Evolutionary conservation across 1,139 yeast species (phyloP).

Genomic region (Meyerozyma sp.): DNA sequence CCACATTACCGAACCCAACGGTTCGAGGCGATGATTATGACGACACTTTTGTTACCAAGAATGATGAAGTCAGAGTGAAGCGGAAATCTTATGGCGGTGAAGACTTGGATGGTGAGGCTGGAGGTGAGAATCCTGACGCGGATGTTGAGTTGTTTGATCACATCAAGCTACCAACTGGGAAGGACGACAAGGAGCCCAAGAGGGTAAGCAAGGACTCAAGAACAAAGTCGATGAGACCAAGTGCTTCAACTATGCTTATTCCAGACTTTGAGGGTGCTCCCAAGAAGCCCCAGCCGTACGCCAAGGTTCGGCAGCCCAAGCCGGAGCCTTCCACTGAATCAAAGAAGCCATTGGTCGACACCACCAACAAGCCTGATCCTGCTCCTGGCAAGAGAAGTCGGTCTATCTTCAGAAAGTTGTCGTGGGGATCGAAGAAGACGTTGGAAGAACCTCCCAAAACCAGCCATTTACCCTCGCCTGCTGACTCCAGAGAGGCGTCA

Average conservation of each 20-base stretch:
- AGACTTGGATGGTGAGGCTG: conserved; percentile 4
- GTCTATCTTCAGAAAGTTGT: conserved; percentile 60
- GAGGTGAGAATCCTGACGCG: conserved; percentile 14
- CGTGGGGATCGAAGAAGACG: conserved; percentile 47
- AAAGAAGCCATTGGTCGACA: conserved; percentile 27
- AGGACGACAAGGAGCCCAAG: conserved; percentile 5
- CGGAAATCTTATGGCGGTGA: conserved; percentile 4
- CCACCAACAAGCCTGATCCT: conserved; percentile 22
- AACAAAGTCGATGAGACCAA: conserved; percentile 27
- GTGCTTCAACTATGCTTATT: conserved; percentile 35
- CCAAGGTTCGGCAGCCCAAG: conserved; percentile 20
- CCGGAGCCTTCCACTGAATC: conserved; percentile 2
- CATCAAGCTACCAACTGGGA: conserved; percentile 35
- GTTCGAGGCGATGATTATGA: conserved; percentile 16
- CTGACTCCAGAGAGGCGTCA: conserved; percentile 27
- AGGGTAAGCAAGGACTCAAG: conserved; percentile 8
- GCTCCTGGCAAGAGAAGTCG: conserved; percentile 33
- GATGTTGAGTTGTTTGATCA: conserved; percentile 36
- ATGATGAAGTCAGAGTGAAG: conserved; percentile 19
- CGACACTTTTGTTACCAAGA: conserved; percentile 34
- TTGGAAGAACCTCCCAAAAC: conserved; percentile 13
- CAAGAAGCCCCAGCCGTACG: conserved; percentile 19
- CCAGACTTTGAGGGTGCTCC: conserved; percentile 18
- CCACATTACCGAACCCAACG: conserved; percentile 22
- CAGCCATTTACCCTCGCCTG: conserved; percentile 36